phyloP scores from a whole-genome alignment of 169 alveolate species.

The Eimeria maxima region DNA sequence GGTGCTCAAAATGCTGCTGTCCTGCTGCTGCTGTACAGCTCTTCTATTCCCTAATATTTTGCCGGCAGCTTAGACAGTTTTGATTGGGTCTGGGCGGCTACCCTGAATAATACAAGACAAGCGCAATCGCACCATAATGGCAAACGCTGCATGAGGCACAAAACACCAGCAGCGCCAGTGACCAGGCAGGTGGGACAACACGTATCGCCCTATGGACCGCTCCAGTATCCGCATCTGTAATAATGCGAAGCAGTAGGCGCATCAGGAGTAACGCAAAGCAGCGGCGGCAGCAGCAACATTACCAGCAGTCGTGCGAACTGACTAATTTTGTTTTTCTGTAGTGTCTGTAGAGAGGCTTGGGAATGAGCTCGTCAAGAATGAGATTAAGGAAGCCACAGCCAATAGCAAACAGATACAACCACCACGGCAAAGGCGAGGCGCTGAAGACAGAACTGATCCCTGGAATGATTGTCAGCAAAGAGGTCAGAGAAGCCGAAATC shows the following conservation, averaged over 20 bases:
- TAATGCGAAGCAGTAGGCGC: not conserved
- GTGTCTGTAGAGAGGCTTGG: constrained; percentile 91
- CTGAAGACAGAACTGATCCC: constrained; percentile 90
- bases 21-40: not conserved
- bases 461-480: constrained; percentile 92
- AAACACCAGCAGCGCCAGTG: not conserved
- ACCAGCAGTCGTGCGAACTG: not conserved
- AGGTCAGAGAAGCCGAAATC: constrained; percentile 92
- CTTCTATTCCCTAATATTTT: not conserved
- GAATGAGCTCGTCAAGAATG: constrained; percentile 91
- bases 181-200: not conserved
- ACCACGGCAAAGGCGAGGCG: constrained; percentile 92
- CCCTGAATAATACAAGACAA: not conserved
- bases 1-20: not conserved
- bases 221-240: not conserved
- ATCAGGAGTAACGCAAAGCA: not conserved
- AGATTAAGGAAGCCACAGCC: constrained; percentile 92
- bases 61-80: not conserved
- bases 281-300: not conserved
- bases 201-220: not conserved
- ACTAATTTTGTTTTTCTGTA: constrained; percentile 13
- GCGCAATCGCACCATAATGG: not conserved
- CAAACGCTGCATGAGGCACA: not conserved
- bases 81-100: not conserved
- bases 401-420: constrained; percentile 93